Evolutionary conservation across 352 stramenopile genomes (phyloP), one percentile per base, ranked within the genome.

Genomic region (Globisporangium iwayamae): DNA sequence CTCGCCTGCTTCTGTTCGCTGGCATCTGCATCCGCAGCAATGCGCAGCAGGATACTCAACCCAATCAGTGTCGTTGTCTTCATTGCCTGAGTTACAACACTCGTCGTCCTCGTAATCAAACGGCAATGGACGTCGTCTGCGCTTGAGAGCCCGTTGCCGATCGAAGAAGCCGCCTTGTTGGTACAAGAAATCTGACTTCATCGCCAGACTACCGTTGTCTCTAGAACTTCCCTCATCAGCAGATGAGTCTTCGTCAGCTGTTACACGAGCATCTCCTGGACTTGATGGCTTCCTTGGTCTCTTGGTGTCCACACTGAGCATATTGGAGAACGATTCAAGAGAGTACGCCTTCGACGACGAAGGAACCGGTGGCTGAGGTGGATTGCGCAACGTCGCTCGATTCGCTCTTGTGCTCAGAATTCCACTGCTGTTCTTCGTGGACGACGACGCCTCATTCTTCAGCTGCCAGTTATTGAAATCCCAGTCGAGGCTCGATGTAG

Each of bases 121-220:
- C 9, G 78, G 80, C 67, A 86, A 83, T 8, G 76, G 84, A 0
- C 78, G 67, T 8, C 80, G 64, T 30, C 78, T 68, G 57, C 80
- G 75, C 64, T 93, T 91, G 10, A 86, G 53, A 30, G 76, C 68
- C 25, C 84, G 73, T 43, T 93, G 84, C 0, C 81, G 84, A 67
- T 91, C 84, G 66, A 93, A 93, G 65, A 93, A 91, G 4, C 84
- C 81, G n/a, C 82, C 81, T 75, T 89, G 76, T 28, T 73, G 78
- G 67, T 91, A 93, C 60, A 93, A 62, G 30, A 93, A 93, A 36
- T 93, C 84, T 0, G 80, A 90, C 11, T 82, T 72, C 32, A 67
- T 73, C 8, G 67, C 60, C 16, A 66, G 64, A 34, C 74, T 62
- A 2, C 48, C 63, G 54, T 51, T 53, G 6, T 56, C 60, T 13